Base-by-base conservation (phyloP, 2,329 filamentous ascomycete genomes). In the Coniochaeta ligniaria region DNA sequence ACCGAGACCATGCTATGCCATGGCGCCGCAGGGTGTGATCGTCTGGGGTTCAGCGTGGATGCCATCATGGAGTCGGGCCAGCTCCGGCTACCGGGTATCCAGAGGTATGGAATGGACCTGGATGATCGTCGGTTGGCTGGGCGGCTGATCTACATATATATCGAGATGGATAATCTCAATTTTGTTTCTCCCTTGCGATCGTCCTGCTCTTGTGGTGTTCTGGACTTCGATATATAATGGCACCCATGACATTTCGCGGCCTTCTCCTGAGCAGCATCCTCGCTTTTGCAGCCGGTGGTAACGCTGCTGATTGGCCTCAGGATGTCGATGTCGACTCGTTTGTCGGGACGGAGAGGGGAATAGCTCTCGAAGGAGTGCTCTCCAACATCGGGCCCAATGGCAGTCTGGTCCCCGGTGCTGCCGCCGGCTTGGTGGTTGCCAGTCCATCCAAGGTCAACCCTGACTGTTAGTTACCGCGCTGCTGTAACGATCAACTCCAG, bases 311-410 rank as follows among this genome's bases (percentile, higher is more conserved):
- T 17, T 57, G 54, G 54, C 54, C 54, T 14, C 54, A 57, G 33
- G n/a, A 57, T 57, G 54, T 57, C 54, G 54, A 57, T 14, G 54
- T 57, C 54, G 20, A 57, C 54, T 72, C 74, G 31, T 86, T 81
- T 67, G 74, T 85, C 63, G 69, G 75, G 35, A 75, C 74, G 1
- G 79, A 86, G 68, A 76, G 74, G 17, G 74, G 78, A 6, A 75
- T 83, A 64, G 81, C 84, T 3, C 66, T 84, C 5, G 70, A 75
- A 16, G 75, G 80, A 58, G 73, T 86, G 28, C 70, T 85, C 28
- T 83, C 80, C 71, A 86, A 86, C 66, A 85, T 87, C 63, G 84
- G 84, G 3, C 72, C 81, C 6, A 72, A 73, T 57, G 84, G 84
- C 26, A 78, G 78, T 64, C 72, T 81, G 62, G 76, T 78, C 9